Conservation (phyloP, 1,284 basidiomycete species). For the Naganishia albida region DNA sequence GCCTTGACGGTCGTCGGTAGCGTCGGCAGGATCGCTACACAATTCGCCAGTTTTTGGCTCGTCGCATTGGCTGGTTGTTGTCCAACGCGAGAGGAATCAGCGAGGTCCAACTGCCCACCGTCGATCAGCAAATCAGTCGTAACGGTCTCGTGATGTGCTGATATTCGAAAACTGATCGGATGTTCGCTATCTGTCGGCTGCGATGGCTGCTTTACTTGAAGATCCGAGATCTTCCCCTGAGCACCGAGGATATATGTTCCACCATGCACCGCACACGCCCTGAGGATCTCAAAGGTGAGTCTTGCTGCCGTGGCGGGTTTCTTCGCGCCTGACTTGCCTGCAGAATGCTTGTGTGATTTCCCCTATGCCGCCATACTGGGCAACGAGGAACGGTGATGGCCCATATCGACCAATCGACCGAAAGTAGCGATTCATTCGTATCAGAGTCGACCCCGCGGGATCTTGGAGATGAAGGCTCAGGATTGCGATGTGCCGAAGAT, state of each 20-base stretch:
- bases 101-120: conserved; percentile 29
- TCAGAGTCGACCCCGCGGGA: conserved; percentile 63
- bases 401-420: conserved; percentile 84
- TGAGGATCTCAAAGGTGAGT: conserved; percentile 42
- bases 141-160: conserved; percentile 10
- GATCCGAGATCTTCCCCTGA: conserved; percentile 34
- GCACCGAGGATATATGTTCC: conserved; percentile 76
- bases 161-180: conserved; percentile 12
- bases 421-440: conserved; percentile 70
- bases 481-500: conserved; percentile 24
- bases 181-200: conserved; percentile 2
- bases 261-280: conserved; percentile 79
- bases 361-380: conserved; percentile 89
- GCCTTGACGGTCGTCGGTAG: conserved; percentile 8
- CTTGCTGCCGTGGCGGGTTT: background rate
- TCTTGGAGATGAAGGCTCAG: conserved; percentile 56
- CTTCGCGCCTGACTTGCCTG: conserved; percentile 47
- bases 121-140: conserved; percentile 30
- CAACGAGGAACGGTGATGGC: conserved; percentile 83
- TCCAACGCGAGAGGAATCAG: background rate
- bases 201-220: background rate
- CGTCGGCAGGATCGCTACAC: conserved; percentile 17
- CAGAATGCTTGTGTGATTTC: conserved; percentile 94
- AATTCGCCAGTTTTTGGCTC: background rate
- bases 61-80: background rate